A percentile compares a stretch with the other conserved stretches of the same genome.
phyloP scores from a whole-genome alignment of 768 basidiomycete genomes.

The Xanthoconium purpureum region DNA sequence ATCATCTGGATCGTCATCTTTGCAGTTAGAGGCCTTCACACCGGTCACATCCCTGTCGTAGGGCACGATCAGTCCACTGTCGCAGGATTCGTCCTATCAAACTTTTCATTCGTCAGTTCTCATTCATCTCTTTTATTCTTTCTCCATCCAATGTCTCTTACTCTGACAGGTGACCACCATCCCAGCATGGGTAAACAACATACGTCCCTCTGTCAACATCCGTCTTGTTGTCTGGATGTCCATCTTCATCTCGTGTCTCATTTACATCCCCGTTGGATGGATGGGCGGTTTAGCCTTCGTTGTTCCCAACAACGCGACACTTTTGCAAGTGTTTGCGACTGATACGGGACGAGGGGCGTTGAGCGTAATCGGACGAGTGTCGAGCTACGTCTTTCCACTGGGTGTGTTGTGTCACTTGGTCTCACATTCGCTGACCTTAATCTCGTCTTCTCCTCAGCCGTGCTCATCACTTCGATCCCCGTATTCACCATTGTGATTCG shows the following conservation, averaged over 20 bases:
- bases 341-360: constrained; percentile 1
- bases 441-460: constrained; percentile 7
- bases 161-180: constrained; percentile 19
- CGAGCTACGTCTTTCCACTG: constrained; percentile 22
- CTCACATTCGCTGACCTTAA: neutral
- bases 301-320: constrained; percentile 5
- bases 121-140: neutral
- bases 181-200: constrained; percentile 27
- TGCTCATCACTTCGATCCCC: constrained; percentile 25
- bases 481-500: constrained; percentile 25
- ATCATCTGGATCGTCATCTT: constrained; percentile 20
- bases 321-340: constrained; percentile 17
- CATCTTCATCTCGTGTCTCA: constrained; percentile 23
- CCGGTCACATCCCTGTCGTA: constrained; percentile 11
- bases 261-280: constrained; percentile 25
- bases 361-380: constrained; percentile 7
- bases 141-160: neutral
- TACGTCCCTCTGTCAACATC: constrained; percentile 21
- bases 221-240: constrained; percentile 21
- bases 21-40: constrained; percentile 7
- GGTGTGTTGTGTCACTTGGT: constrained; percentile 4
- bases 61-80: constrained; percentile 20
- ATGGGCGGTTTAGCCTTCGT: constrained; percentile 18
- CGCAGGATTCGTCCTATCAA: constrained; percentile 23
- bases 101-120: constrained; percentile 24